Base-by-base conservation (phyloP, 768 basidiomycete species). In the Calocybe cyanea region DNA sequence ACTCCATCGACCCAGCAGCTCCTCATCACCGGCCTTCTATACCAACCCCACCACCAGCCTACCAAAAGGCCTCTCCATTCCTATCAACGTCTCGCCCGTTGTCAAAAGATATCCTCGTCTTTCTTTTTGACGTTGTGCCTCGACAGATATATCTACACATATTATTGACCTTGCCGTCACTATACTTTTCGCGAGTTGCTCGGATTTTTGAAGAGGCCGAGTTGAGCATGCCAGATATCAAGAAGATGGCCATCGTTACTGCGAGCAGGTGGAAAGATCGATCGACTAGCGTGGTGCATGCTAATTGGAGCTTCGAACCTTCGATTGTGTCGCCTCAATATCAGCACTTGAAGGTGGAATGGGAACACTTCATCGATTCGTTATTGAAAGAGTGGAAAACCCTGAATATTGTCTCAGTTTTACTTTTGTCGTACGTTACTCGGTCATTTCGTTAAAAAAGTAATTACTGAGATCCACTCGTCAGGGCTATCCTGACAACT, bases 171-270 rank as follows among this genome's bases (percentile, higher is more conserved):
- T 69, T 87, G 4, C 86, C 85, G 2, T 70, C 76, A 3, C 59
- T 86, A 15, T 87, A 87, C 56, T 86, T 83, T 58, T 73, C 79
- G 1, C 75, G 85, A 1, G 85, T 87, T n/a, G 71, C 78, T 3
- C 69, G 74, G 25, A 72, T 87, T 23, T 85, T 85, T 43, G 75
- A 82, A 46, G 81, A 82, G 35, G 81, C 85, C 1, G 76, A 83
- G 32, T 65, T 87, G 37, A 81, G 75, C 47, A 69, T 76, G 52
- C 75, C 76, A 4, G 82, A 83, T 51, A 70, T 87, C 24, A 64
- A 71, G 23, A 59, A 63, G 28, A 70, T 72, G 68, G 63, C 63
- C 9, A 8, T n/a, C n/a, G n/a, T n/a, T n/a, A n/a, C n/a, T n/a
- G n/a, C n/a, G n/a, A n/a, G n/a, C n/a, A n/a, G n/a, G n/a, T n/a